Conservation (phyloP, 495 filamentous ascomycete genomes). For the Hypomontagnella submonticulosa region DNA sequence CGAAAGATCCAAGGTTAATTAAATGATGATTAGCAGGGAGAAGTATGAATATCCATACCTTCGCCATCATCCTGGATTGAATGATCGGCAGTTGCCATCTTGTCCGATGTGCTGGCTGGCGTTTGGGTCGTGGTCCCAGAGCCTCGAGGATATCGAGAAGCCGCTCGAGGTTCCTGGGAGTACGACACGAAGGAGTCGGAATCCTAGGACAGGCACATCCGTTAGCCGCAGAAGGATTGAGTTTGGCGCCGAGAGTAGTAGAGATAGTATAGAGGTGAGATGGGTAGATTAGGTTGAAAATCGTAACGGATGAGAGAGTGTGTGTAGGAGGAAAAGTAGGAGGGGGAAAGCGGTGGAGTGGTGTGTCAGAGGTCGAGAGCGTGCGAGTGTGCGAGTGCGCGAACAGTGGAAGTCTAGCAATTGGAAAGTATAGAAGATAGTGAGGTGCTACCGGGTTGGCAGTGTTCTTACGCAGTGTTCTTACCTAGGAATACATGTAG, state of each 20-base stretch:
- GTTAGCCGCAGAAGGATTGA: slow-evolving; percentile 16
- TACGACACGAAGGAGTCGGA: slow-evolving; percentile 1
- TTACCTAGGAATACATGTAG: background rate
- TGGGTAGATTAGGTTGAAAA: slow-evolving; percentile 20
- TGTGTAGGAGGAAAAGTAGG: slow-evolving; percentile 31
- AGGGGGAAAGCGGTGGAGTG: slow-evolving; percentile 22
- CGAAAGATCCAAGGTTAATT: slow-evolving; percentile 6
- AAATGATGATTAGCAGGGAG: background rate
- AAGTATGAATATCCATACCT: slow-evolving; percentile 17
- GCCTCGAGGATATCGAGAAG: slow-evolving; percentile 19
- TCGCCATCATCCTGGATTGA: slow-evolving; percentile 8
- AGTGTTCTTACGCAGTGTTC: slow-evolving; percentile 13
- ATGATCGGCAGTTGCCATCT: slow-evolving; percentile 21
- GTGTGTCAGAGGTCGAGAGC: slow-evolving; percentile 23
- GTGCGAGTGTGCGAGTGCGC: background rate
- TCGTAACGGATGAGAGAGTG: slow-evolving; percentile 34
- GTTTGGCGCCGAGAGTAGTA: background rate
- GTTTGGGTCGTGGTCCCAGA: background rate
- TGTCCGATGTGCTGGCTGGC: background rate
- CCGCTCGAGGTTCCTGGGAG: slow-evolving; percentile 6
- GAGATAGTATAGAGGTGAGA: background rate
- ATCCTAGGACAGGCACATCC: background rate
- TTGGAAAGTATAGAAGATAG: slow-evolving; percentile 4
- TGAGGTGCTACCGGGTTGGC: slow-evolving; percentile 4
- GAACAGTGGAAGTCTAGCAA: background rate